Percentiles rank a stretch among this genome's conserved stretches.
Evolutionary conservation across 495 filamentous ascomycete species (phyloP).

Genomic region (Podospora bellae-mahoneyi): DNA sequence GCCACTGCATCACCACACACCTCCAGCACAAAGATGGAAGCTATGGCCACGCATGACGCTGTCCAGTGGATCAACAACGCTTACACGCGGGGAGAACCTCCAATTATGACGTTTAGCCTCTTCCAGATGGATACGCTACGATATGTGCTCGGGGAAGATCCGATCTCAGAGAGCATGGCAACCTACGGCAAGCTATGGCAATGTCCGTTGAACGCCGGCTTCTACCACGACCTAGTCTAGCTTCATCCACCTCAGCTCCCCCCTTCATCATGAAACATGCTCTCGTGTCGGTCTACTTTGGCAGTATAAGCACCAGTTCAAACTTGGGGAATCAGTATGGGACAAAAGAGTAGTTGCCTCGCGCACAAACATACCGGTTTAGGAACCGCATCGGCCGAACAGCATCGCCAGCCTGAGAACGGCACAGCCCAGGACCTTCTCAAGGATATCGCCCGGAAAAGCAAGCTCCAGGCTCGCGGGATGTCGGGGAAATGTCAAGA

Average conservation of each 20-base stretch:
- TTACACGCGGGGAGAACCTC: neutral
- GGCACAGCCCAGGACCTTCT: neutral
- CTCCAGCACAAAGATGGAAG: neutral
- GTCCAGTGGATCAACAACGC: neutral
- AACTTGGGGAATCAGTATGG: neutral
- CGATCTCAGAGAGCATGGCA: neutral
- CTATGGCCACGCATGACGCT: neutral
- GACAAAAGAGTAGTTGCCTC: neutral
- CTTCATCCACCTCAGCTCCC: neutral
- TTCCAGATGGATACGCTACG: neutral
- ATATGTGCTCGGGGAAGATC: neutral
- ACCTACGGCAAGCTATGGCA: neutral
- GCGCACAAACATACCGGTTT: neutral
- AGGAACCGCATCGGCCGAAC: neutral
- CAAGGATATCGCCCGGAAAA: constrained; percentile 1
- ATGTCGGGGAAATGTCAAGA: neutral
- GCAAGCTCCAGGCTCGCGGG: neutral
- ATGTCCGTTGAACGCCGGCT: neutral
- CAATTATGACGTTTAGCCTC: neutral
- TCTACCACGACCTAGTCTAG: neutral
- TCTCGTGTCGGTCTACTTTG: neutral
- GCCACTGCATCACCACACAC: neutral
- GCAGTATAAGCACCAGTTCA: neutral
- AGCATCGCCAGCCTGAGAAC: neutral
- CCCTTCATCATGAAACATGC: neutral